Evolutionary conservation across 768 basidiomycete species (phyloP), one percentile per base, ranked within the genome.

Genomic region (Galerina sulciceps): DNA sequence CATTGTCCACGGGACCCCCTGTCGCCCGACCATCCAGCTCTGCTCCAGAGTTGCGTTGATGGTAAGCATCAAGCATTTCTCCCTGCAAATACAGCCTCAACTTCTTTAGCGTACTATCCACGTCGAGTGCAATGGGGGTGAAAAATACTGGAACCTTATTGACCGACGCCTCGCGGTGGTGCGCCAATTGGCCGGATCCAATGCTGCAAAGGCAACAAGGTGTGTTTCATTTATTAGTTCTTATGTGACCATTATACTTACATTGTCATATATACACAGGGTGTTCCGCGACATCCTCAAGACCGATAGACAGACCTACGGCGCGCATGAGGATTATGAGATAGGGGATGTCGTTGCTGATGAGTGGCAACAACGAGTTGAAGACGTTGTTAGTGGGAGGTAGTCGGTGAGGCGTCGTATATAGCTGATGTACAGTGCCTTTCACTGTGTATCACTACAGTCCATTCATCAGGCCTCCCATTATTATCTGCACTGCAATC

Each of bases 61-160:
- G 61, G 61, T 59, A 38, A 59, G 57, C 17, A 15, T 6, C 14
- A 15, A 15, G 20, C 34, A 6, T 17, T 45, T 52, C 10, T 45
- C 4, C 18, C 10, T 13, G 18, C 20, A 18, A 23, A 15, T 46
- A 18, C 11, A 11, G 10, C 23, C 41, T 58, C 40, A 58, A 38
- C n/a, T n/a, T 18, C 26, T 10, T 50, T 34, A 60, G 58, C 53
- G 37, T 34, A 44, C 53, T 22, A 38, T 59, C 52, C 47, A 58
- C 35, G 53, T 31, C 23, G 57, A 62, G 40, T 59, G 53, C 53
- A 51, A 50, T 40, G 53, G 61, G 22, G 47, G 34, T 31, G 57
- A 62, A 52, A 62, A 59, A 20, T 55, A 45, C 34, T 62, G 61
- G 61, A 59, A 62, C 44, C 20, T 50, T 18, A 55, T 58, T 14